phyloP scores from a whole-genome alignment of 176 grass and related monocot genomes.

The Cenchrus purpureus region DNA sequence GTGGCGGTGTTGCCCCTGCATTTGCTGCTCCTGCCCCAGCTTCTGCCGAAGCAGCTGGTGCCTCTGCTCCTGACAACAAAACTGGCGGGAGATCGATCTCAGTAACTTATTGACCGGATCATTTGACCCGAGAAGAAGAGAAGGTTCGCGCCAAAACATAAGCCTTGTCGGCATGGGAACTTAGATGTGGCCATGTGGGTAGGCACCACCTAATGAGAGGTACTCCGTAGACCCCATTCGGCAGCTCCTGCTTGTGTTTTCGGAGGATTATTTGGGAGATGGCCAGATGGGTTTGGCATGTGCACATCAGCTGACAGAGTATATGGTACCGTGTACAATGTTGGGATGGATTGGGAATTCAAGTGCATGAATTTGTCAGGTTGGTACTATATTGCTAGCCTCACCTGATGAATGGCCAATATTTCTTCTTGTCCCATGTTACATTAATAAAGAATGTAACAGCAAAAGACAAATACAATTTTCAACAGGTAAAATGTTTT shows the following conservation, averaged over 20 bases:
- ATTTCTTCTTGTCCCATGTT: neutral
- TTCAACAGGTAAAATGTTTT: neutral
- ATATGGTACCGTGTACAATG: conserved; percentile 36
- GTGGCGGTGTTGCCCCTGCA: conserved; percentile 25
- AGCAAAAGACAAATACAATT: neutral
- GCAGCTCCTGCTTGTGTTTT: conserved; percentile 24
- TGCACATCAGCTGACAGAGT: neutral
- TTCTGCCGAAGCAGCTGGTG: conserved; percentile 43
- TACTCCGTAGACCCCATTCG: neutral
- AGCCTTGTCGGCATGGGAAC: neutral
- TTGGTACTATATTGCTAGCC: too few relatives aligned
- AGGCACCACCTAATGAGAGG: conserved; percentile 16
- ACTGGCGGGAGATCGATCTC: conserved; percentile 8
- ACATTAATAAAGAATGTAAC: neutral
- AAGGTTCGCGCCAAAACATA: neutral
- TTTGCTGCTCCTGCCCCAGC: conserved; percentile 17
- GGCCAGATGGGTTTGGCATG: neutral
- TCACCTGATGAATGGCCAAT: neutral
- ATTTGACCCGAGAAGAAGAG: neutral
- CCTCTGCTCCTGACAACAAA: conserved; percentile 37
- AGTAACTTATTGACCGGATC: neutral
- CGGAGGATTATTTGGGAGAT: neutral
- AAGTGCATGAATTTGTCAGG: conserved; percentile 20
- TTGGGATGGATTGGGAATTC: neutral
- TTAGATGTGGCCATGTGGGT: neutral